Evolutionary conservation across 2,329 filamentous ascomycete species (phyloP), one percentile per base, ranked within the genome.

Genomic region (Aspergillus versicolor): DNA sequence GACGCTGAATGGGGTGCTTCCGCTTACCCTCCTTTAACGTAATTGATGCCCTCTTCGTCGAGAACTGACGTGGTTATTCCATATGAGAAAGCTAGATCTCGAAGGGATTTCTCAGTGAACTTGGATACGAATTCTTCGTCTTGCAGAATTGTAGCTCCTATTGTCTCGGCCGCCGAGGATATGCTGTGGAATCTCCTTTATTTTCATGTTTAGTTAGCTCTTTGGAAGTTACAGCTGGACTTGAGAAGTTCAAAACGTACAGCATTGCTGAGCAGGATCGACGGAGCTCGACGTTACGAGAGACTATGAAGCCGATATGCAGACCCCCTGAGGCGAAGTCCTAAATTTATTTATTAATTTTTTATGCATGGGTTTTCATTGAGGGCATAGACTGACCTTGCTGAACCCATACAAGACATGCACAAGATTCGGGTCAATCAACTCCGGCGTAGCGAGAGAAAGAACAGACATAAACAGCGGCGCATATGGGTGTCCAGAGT

Each of bases 401-500:
- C 72, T 73, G 52, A 77, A 71, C 0, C 75, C 75, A 47, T 75
- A 78, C 4, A 82, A 62, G 1, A 83, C 75, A 64, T 86, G 83
- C 0, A 85, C 71, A 3, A 78, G 73, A 15, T 67, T 65, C 3
- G 76, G 70, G 51, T 84, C 76, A 30, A 85, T 82, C 32, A 81
- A 56, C 0, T 65, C 73, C 0, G 65, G 56, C 0, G 72, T 68
- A 32, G 79, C 70, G 13, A 83, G 71, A 0, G 79, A 72, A 2
- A 82, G 70, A 1, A 73, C 68, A 0, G 80, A 82, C 3, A 73
- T 73, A 57, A 84, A 84, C 0, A 73, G 70, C 1, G 71, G 59
- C 3, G 68, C 67, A 4, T 63, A 27, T 2, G 59, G 65, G 51
- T 68, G 75, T 57, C 46, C 81, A 1, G 68, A 63, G 19, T 74